phyloP scores from a whole-genome alignment of 73 alveolate species.

The Paramecium primaurelia region DNA sequence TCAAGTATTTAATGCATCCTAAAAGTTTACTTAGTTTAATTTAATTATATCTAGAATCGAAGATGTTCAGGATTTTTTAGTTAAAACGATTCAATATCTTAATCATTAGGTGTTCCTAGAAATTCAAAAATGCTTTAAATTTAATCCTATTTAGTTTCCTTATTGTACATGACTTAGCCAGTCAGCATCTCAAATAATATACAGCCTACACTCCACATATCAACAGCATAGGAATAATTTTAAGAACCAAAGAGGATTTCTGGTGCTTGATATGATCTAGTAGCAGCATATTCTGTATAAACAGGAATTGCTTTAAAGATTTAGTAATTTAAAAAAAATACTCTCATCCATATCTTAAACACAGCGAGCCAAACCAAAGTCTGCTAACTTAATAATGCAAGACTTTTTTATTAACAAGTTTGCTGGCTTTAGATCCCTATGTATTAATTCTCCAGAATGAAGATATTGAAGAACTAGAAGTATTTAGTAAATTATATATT shows the following conservation, averaged over 20 bases:
- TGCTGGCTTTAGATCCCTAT: slow-evolving; percentile 90
- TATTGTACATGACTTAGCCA: slow-evolving; percentile 87
- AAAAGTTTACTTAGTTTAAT: background rate
- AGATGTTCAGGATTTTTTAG: slow-evolving; percentile 40
- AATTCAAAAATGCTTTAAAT: slow-evolving; percentile 77
- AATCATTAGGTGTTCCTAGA: slow-evolving; percentile 81
- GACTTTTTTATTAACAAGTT: slow-evolving; percentile 80
- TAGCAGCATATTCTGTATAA: slow-evolving; percentile 77
- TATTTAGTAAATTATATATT: slow-evolving; percentile 84
- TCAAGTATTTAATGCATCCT: slow-evolving; percentile 51
- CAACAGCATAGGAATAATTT: slow-evolving; percentile 62
- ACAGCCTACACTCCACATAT: slow-evolving; percentile 93
- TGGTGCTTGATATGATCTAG: slow-evolving; percentile 86
- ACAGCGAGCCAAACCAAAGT: slow-evolving; percentile 90
- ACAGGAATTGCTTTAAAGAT: slow-evolving; percentile 34
- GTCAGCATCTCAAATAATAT: slow-evolving; percentile 84
- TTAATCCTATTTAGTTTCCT: slow-evolving; percentile 64
- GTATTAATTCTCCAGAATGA: slow-evolving; percentile 89
- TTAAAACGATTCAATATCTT: slow-evolving; percentile 33
- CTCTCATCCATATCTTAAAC: slow-evolving; percentile 63
- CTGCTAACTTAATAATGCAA: slow-evolving; percentile 90
- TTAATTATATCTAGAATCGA: background rate
- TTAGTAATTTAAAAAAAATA: slow-evolving; percentile 12
- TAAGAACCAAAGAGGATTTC: slow-evolving; percentile 69
- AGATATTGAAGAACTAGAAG: slow-evolving; percentile 86